Evolutionary conservation across 305 asterid genomes (phyloP), one percentile per base, ranked within the genome.

Genomic region (Fraxinus xanthoxyloides): DNA sequence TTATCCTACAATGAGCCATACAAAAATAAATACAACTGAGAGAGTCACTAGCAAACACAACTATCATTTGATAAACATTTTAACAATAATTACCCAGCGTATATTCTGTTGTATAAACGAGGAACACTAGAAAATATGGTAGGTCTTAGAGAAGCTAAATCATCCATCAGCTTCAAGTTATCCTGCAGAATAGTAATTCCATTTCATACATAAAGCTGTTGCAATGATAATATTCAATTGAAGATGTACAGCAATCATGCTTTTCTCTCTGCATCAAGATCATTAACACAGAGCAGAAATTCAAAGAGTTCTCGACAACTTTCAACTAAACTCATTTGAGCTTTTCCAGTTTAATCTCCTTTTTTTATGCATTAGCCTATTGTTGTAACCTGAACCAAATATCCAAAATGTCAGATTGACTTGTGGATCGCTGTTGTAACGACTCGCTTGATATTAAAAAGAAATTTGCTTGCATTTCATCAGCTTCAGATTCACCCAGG

Each of bases 121-220:
- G 99, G 99, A 82, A 96, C 99, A 85, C 99, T 94, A 84, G 97
- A 81, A 90, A 94, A 96, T 85, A 94, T 85, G 67, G 99, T 96
- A 85, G 99, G 99, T 83, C 97, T 90, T 76, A 96, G 89, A 81
- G 93, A 92, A 72, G 89, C 96, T 86, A 94, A 87, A 91, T 96
- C 99, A 88, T 96, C 99, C 98, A 94, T 90, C 92, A 96, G 83
- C 89, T 94, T 96, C 95, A 94, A 13, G 85, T 88, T 96, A 89
- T 96, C 98, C 99, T 94, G 93, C 85, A 96, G 81, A 77, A 82
- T 77, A 86, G 81, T 30, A 80, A 78, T 75, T 77, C 54, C 82
- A 75, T 74, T 77, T 38, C 84, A 81, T 26, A 79, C 36, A 65
- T 74, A 80, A 79, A 80, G 67, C 82, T 77, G 81, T 79, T 56